Evolutionary conservation across 2,329 filamentous ascomycete genomes (phyloP).

Genomic region (Monilinia aucupariae): DNA sequence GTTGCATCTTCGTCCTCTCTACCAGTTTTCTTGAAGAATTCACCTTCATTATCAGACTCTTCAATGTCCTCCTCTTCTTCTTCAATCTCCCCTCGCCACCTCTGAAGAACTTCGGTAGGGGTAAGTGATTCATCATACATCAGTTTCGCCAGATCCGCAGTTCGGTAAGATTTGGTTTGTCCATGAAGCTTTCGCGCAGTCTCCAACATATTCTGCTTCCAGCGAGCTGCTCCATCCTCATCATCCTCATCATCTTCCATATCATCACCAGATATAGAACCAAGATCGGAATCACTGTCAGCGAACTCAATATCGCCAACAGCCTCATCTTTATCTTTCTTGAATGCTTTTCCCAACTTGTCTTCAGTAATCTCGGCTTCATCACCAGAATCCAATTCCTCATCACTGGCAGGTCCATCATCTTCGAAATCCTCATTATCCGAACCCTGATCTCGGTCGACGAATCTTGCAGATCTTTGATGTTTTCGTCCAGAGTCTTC

Average conservation of each 20-base stretch:
- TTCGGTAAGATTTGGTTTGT: conserved; percentile 66
- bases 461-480: conserved; percentile 51
- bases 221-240: conserved; percentile 59
- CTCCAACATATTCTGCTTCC: conserved; percentile 82
- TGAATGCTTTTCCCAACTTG: conserved; percentile 57
- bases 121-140: conserved; percentile 82
- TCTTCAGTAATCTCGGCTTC: conserved; percentile 54
- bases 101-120: conserved; percentile 67
- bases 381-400: conserved; percentile 42
- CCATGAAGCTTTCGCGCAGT: conserved; percentile 68
- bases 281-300: conserved; percentile 93
- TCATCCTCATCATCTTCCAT: conserved; percentile 36
- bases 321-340: conserved; percentile 46
- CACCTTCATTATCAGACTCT: conserved; percentile 51
- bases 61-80: conserved; percentile 55
- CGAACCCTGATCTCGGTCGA: conserved; percentile 54
- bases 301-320: conserved; percentile 82
- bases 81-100: conserved; percentile 68
- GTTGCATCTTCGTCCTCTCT: conserved; percentile 63
- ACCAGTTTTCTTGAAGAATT: conserved; percentile 60
- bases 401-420: conserved; percentile 36
- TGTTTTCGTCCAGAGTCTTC: conserved; percentile 58
- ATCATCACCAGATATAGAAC: conserved; percentile 66
- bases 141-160: conserved; percentile 75
- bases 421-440: conserved; percentile 53